These are phyloP conservation scores for Picochlorum sp. DNA, from an alignment of 139 green algal species.

Conservation along the genomic window DNA sequence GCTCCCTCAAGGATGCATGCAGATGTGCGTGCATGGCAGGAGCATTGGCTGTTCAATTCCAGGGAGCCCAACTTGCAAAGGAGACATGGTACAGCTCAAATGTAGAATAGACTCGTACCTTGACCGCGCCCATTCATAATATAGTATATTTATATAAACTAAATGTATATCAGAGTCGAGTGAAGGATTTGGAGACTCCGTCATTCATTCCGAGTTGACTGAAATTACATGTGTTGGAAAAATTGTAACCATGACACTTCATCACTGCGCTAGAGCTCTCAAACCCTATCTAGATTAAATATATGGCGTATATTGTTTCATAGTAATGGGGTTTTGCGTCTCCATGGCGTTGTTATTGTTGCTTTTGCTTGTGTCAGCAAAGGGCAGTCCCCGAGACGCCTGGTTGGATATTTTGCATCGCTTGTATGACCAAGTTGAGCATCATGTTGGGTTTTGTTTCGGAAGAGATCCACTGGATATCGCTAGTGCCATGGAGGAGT, in stretches of 20 bases:
- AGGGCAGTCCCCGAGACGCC: not conserved
- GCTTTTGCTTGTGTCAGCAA: too few species aligned
- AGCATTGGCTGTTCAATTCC: conserved; percentile 40
- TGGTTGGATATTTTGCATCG: conserved; percentile 18
- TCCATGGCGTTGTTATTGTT: not conserved
- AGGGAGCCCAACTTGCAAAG: conserved; percentile 36
- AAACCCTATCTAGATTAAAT: not conserved
- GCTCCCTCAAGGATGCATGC: conserved; percentile 23
- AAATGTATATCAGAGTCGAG: too few species aligned
- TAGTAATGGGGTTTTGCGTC: too few species aligned
- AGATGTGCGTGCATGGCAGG: conserved; percentile 46
- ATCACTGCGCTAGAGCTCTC: not conserved
- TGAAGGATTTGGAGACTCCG: too few species aligned
- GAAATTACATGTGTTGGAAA: too few species aligned
- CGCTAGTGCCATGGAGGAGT: conserved; percentile 11
- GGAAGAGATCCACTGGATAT: conserved; percentile 10
- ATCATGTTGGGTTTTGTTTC: conserved; percentile 32
- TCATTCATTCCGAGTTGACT: too few species aligned
- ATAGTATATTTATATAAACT: too few species aligned
- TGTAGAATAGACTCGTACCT: too few species aligned
- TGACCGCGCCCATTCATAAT: too few species aligned
- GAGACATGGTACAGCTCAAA: not conserved
- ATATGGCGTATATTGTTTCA: too few species aligned
- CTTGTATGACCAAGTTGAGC: conserved; percentile 18
- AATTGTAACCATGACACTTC: not conserved